Percentiles rank a stretch among this genome's conserved stretches.
phyloP scores from a whole-genome alignment of 2,329 filamentous ascomycete species.

The Metarhizium guizhouense region DNA sequence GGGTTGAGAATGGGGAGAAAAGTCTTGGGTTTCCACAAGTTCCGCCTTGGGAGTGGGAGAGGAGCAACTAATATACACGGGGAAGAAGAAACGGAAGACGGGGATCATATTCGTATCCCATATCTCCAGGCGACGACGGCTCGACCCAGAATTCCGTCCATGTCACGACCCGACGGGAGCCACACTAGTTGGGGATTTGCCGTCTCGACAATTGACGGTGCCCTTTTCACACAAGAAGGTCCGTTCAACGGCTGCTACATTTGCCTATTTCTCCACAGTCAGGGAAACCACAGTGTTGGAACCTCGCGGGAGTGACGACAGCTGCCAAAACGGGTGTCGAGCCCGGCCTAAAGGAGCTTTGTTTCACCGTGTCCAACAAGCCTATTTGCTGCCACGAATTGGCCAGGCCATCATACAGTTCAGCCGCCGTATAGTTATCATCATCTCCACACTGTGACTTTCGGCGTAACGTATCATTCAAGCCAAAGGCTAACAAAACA shows the following conservation, averaged over 20 bases:
- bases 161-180: neutral
- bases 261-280: too few relatives aligned
- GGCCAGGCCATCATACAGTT: too few relatives aligned
- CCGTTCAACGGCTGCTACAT: too few relatives aligned
- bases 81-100: neutral
- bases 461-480: constrained; percentile 8
- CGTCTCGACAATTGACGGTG: neutral
- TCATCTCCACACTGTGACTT: too few relatives aligned
- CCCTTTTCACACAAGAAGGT: neutral
- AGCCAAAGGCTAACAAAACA: neutral
- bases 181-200: neutral
- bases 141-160: neutral
- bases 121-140: neutral
- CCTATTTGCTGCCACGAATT: too few relatives aligned
- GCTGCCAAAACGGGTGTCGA: too few relatives aligned
- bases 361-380: too few relatives aligned
- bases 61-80: neutral
- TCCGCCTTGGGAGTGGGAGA: neutral
- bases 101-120: neutral
- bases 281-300: too few relatives aligned
- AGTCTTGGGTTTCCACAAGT: neutral
- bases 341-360: too few relatives aligned
- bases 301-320: too few relatives aligned
- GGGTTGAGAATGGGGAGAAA: neutral
- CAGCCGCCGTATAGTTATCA: too few relatives aligned